Evolutionary conservation across 805 yeast species (phyloP).

Genomic region (Suhomyces tanzawaensis): DNA sequence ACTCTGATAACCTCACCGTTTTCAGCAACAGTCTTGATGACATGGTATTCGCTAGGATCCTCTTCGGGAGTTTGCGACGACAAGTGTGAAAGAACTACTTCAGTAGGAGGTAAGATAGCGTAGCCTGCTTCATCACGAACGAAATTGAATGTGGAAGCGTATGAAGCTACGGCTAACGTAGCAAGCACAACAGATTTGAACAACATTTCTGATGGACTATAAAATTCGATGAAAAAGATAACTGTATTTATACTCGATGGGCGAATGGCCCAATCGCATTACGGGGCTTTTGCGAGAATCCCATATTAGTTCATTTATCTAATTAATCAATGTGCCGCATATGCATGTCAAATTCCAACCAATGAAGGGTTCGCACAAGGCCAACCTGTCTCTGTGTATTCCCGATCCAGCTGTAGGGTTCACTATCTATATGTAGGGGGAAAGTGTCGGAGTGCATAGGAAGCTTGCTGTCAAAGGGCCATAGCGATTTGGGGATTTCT

Average conservation of each 20-base stretch:
- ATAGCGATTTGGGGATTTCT: no score
- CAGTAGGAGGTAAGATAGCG: constrained; percentile 15
- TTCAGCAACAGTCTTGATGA: constrained; percentile 10
- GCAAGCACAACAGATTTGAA: constrained; percentile 6
- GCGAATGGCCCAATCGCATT: neutral
- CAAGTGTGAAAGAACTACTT: constrained; percentile 10
- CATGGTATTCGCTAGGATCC: constrained; percentile 9
- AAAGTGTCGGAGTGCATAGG: no score
- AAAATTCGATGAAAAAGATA: constrained; percentile 2
- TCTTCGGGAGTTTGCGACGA: constrained; percentile 3
- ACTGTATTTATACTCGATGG: neutral
- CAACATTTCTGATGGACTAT: constrained; percentile 6
- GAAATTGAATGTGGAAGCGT: constrained; percentile 8
- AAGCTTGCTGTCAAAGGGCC: no score
- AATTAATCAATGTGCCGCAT: neutral
- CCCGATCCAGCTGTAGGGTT: no score
- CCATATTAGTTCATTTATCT: neutral
- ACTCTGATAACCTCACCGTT: constrained; percentile 13
- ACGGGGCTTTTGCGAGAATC: neutral
- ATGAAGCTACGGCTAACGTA: constrained; percentile 5
- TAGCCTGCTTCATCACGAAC: constrained; percentile 11
- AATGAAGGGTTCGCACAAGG: neutral
- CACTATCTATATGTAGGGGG: no score
- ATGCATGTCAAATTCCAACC: neutral
- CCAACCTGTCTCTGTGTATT: no score